Evolutionary conservation across 108 stramenopile genomes (phyloP).

Genomic region (Cyclotella sp.): DNA sequence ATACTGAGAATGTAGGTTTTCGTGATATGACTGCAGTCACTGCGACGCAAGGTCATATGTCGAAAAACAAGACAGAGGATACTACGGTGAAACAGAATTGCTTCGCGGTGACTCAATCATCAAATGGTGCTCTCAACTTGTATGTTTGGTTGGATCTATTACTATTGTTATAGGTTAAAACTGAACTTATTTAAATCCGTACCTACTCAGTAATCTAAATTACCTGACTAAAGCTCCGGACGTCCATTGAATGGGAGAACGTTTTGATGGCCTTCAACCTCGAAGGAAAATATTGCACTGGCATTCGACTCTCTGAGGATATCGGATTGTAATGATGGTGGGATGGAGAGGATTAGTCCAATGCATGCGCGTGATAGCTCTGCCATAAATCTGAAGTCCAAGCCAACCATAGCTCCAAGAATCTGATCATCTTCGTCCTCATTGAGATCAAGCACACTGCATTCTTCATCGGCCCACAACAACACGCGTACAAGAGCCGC

Average conservation of each 20-base stretch:
- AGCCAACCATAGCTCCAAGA: conserved; percentile 55
- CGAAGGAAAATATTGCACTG: conserved; percentile 28
- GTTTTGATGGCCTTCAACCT: conserved; percentile 16
- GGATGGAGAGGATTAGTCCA: conserved; percentile 76
- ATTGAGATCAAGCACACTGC: conserved; percentile 20
- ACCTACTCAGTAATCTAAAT: not conserved
- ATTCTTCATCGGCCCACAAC: conserved; percentile 66
- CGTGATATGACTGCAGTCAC: too few relatives aligned
- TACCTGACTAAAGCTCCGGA: not conserved
- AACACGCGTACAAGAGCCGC: conserved; percentile 73
- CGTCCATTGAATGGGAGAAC: not conserved
- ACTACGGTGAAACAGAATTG: too few relatives aligned
- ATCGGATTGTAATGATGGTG: conserved; percentile 60
- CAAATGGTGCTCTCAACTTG: too few relatives aligned
- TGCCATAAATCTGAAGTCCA: conserved; percentile 63
- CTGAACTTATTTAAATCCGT: not conserved
- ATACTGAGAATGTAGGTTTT: too few relatives aligned
- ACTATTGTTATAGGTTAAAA: too few relatives aligned
- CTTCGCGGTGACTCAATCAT: too few relatives aligned
- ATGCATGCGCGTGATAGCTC: conserved; percentile 72
- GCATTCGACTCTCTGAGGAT: conserved; percentile 31
- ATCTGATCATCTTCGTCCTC: conserved; percentile 36
- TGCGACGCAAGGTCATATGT: too few relatives aligned
- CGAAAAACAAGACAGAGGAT: too few relatives aligned
- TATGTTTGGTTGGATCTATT: too few relatives aligned